Conservation (phyloP, 2,329 filamentous ascomycete genomes). For the Delphinella strobiligena region DNA sequence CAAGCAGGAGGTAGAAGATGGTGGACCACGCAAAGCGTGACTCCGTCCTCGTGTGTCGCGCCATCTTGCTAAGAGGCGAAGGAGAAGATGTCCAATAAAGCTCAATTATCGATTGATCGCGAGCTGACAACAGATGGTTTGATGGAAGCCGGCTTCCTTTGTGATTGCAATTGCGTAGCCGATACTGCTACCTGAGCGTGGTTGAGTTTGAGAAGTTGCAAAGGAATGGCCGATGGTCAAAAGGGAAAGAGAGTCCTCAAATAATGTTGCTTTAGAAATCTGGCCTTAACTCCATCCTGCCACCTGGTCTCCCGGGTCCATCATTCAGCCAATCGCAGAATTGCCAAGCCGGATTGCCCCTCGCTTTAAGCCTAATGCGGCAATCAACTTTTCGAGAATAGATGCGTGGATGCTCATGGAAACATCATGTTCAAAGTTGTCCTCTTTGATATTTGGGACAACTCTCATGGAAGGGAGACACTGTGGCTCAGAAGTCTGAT, state of each 20-base stretch:
- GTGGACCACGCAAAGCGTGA: conserved; percentile 52
- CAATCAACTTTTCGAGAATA: no score
- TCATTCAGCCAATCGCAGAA: no score
- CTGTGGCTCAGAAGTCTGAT: no score
- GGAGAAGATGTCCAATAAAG: background rate
- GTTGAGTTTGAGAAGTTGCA: background rate
- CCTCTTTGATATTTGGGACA: no score
- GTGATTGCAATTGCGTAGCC: background rate
- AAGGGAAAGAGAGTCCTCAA: background rate
- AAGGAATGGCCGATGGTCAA: background rate
- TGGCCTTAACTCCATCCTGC: no score
- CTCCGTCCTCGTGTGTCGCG: conserved; percentile 10
- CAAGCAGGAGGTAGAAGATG: conserved; percentile 80
- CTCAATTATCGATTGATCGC: background rate
- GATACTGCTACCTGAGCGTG: background rate
- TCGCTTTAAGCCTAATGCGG: no score
- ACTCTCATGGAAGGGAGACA: no score
- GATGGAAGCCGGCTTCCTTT: background rate
- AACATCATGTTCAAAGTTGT: no score
- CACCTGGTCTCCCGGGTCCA: no score
- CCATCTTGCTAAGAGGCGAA: conserved; percentile 8
- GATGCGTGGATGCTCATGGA: no score
- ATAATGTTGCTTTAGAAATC: no score
- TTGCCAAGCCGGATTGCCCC: no score
- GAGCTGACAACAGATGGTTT: background rate